phyloP scores from a whole-genome alignment of 202 grass and related monocot species.

The Zizania palustris region DNA sequence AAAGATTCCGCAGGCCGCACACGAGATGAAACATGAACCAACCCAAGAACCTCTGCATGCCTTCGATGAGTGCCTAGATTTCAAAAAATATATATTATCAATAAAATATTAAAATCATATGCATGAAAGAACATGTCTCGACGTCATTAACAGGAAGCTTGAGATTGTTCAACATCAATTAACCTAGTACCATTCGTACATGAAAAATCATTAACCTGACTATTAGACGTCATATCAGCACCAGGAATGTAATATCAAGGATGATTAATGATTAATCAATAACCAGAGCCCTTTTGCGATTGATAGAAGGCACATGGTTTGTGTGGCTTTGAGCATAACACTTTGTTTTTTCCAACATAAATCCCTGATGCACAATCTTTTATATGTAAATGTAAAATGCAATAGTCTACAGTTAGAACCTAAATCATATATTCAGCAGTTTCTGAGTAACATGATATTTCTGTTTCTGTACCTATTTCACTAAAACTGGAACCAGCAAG shows the following conservation, averaged over 20 bases:
- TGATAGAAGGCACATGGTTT: slow-evolving; percentile 7
- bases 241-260: slow-evolving; percentile 1
- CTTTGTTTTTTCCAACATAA: slow-evolving; percentile 16
- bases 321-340: slow-evolving; percentile 14
- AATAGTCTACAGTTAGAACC: neutral
- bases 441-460: slow-evolving; percentile 29
- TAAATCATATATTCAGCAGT: slow-evolving; percentile 4
- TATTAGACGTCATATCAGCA: neutral
- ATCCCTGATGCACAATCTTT: neutral
- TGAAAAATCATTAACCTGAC: slow-evolving; percentile 14
- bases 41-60: slow-evolving; percentile 93
- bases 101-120: slow-evolving; percentile 29
- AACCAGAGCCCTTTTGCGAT: neutral
- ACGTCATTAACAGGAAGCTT: slow-evolving; percentile 7
- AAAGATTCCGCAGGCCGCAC: slow-evolving; percentile 81
- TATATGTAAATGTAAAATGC: neutral
- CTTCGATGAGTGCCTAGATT: slow-evolving; percentile 86
- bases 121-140: slow-evolving; percentile 16
- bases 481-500: slow-evolving; percentile 7
- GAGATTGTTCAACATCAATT: neutral
- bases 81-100: slow-evolving; percentile 36
- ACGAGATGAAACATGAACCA: slow-evolving; percentile 88
- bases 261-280: too few species aligned
- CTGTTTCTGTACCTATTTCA: slow-evolving; percentile 31
- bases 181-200: slow-evolving; percentile 11